These are phyloP conservation scores for Sclerotinia borealis DNA, from an alignment of 2,329 filamentous ascomycete species.

Conservation along the genomic window DNA sequence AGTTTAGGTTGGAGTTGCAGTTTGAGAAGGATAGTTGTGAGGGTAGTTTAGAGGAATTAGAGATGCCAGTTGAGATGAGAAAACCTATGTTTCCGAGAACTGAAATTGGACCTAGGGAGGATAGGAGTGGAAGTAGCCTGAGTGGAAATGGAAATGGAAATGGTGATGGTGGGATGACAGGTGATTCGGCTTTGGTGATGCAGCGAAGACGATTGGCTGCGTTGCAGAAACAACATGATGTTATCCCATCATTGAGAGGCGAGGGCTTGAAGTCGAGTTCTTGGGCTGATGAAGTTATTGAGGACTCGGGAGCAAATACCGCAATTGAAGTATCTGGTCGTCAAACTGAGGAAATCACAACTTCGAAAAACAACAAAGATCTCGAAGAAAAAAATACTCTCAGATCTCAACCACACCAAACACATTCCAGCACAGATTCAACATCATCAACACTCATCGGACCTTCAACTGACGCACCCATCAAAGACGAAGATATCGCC, in stretches of 20 bases:
- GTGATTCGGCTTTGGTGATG: neutral
- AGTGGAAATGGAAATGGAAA: neutral
- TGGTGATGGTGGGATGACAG: neutral
- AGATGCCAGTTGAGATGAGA: neutral
- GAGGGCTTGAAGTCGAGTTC: conserved; percentile 11
- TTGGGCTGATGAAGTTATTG: conserved; percentile 26
- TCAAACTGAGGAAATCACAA: neutral
- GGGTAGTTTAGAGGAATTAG: conserved; percentile 22
- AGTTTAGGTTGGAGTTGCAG: conserved; percentile 10
- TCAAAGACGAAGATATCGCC: neutral
- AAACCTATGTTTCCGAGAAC: neutral
- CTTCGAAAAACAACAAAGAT: neutral
- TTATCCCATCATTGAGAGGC: conserved; percentile 19
- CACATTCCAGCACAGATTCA: neutral
- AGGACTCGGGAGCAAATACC: neutral
- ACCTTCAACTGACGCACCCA: neutral
- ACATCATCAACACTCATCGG: neutral
- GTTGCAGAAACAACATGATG: conserved; percentile 16
- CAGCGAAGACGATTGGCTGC: conserved; percentile 16
- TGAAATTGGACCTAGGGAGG: neutral
- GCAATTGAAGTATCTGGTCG: too few species aligned
- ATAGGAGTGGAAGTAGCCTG: neutral
- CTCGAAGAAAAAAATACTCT: neutral
- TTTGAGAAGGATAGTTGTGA: conserved; percentile 26
- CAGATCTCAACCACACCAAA: neutral